Evolutionary conservation across 352 stramenopile species (phyloP), one percentile per base, ranked within the genome.

Genomic region (Elongisporangium anandrum): DNA sequence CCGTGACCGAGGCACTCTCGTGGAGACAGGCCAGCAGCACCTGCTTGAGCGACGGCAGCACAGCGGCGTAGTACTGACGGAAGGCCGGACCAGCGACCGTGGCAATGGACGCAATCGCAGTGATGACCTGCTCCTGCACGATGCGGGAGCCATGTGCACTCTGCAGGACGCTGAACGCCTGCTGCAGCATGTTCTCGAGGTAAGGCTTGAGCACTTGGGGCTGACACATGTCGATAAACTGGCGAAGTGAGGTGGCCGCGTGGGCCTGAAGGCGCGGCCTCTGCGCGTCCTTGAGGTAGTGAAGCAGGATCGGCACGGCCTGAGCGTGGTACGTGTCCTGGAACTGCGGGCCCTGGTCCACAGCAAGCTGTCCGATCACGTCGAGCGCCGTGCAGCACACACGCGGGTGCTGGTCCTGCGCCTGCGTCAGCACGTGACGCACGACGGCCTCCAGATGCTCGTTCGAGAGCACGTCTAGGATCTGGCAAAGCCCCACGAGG

Each of bases 311-410:
- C 10, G 69, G 71, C 9, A 93, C 68, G 8, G 79, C 79, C 53
- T 88, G 72, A 1, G 69, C 67, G 64, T 95, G 85, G 59, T 92
- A 93, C 26, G 66, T 60, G 41, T 91, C 76, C 52, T 95, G 85
- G 56, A 93, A 95, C 51, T 86, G 75, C 19, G 85, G 85, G 1
- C 72, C 79, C 58, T 95, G 85, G 64, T 95, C 85, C 48, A 92
- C 85, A 5, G 79, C 66, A 39, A 95, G 65, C 29, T 93, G 85
- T 12, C 85, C 85, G 48, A 95, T 85, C 15, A 92, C 83, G 58
- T 95, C 81, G n/a, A 95, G 76, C 4, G 85, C 85, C 12, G 82
- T 91, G 55, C 81, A 95, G 66, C 81, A 90, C 48, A 95, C 85
- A 54, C 84, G 84, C 20, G 85, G 78, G 56, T 95, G 83, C 0